Base-by-base conservation (phyloP, 257 asterid genomes). In the Scutellaria barbata region DNA sequence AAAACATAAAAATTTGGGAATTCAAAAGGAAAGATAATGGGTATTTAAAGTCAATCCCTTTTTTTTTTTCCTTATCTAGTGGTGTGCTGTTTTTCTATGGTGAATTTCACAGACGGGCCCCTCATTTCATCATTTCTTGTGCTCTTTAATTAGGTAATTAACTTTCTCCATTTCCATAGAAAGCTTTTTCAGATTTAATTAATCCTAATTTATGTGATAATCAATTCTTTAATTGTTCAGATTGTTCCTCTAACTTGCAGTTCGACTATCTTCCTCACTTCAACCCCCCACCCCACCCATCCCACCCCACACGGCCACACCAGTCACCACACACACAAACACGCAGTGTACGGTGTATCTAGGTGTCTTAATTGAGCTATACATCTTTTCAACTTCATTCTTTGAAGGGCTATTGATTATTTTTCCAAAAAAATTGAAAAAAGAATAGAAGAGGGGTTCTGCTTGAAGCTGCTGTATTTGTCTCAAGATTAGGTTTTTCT, bases 401-500 rank as follows among this genome's bases (percentile, higher is more conserved):
- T 63, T 50, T 50, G 63, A 69, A 74, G 72, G 77, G 64, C 66
- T 60, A 35, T 22, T 73, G 22, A 72, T 63, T 73, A 72, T 76
- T 63, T 76, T 59, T 67, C 50, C 50, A 66, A 42, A 63, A 47
- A 72, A 57, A 75, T 76, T 3, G 35, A 30, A 30, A 30, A 30
- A 30, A 30, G 35, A 30, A 30, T 30, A 30, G 35, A 30, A 30
- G 35, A 30, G 35, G 35, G 35, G 35, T 73, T 79, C 48, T 62
- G 47, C 73, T 77, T 74, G 58, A 79, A 71, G 75, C 75, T 73
- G 69, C 81, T 22, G 25, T 22, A 22, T 22, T 22, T 42, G 71
- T 42, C 69, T 14, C 73, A 77, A 74, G 82, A 78, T 78, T 83
- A 78, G 75, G 75, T 76, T 77, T 74, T 64, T 55, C 13, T 16